Percentiles rank a stretch among this genome's conserved stretches.
Conservation (phyloP, 192 early-diverging fungal genomes). For the Podila epicladia region DNA sequence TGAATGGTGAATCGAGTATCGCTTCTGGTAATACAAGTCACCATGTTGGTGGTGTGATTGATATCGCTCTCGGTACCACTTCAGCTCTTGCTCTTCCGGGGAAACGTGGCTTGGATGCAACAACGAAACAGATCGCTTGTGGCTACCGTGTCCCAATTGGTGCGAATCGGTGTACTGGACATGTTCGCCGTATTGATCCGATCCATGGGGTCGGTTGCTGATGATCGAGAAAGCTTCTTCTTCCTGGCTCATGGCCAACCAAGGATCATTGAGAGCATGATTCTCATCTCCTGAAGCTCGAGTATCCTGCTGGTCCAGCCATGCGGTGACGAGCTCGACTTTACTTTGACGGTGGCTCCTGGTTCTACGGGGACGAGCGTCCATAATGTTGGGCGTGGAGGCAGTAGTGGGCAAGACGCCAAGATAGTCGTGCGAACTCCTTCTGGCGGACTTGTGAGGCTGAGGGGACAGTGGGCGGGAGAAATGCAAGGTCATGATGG, state of each 20-base stretch:
- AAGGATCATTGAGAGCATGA: not conserved
- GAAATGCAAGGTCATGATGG: too few species aligned
- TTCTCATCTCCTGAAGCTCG: too few species aligned
- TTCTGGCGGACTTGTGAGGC: not conserved
- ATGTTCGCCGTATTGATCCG: not conserved
- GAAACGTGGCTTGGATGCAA: conserved; percentile 3
- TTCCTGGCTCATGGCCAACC: not conserved
- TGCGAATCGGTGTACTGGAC: not conserved
- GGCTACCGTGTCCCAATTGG: not conserved
- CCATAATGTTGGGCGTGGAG: not conserved
- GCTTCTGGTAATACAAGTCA: not conserved
- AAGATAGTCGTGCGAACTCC: not conserved
- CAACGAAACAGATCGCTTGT: conserved; percentile 21
- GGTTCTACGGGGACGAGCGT: not conserved
- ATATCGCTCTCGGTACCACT: not conserved
- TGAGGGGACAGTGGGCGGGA: not conserved
- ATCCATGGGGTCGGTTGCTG: not conserved
- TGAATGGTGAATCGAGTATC: not conserved
- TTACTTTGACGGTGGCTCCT: not conserved
- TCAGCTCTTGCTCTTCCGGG: not conserved
- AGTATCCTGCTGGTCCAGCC: conserved; percentile 16
- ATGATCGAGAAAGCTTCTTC: not conserved
- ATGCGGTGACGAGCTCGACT: conserved; percentile 23
- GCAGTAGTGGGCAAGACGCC: not conserved
- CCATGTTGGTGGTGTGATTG: not conserved